A percentile compares a stretch with the other conserved stretches of the same genome.
These are phyloP conservation scores for Lolium multiflorum DNA, from an alignment of 176 grass and related monocot species.

Conservation along the genomic window DNA sequence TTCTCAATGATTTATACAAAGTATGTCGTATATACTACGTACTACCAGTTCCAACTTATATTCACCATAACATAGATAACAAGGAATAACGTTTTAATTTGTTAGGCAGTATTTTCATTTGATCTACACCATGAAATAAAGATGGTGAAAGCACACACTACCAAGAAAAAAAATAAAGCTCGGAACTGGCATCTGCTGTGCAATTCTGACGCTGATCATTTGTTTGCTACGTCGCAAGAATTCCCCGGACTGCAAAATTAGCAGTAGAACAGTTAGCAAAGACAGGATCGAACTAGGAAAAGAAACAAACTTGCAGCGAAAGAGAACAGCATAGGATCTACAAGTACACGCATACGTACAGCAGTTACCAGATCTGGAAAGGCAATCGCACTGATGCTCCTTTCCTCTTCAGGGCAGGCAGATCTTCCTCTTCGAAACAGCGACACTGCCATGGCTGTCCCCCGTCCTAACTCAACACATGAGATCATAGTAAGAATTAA, in stretches of 20 bases:
- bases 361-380: constrained; percentile 53
- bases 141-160: not conserved
- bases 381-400: constrained; percentile 15
- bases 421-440: constrained; percentile 22
- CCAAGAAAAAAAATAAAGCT: not conserved
- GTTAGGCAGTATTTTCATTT: not conserved
- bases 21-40: not conserved
- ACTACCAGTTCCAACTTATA: not conserved
- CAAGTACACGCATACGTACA: constrained; percentile 32
- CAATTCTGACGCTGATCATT: not conserved
- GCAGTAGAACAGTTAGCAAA: not conserved
- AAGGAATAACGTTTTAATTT: not conserved
- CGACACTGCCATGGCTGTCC: constrained; percentile 34
- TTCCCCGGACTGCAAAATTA: not conserved
- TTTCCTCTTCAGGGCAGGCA: constrained; percentile 36
- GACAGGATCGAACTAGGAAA: not conserved
- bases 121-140: not conserved
- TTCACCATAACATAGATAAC: not conserved
- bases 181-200: not conserved
- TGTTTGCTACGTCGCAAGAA: not conserved
- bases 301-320: not conserved
- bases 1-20: not conserved
- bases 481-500: constrained; percentile 40
- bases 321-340: constrained; percentile 11
- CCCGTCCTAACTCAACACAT: constrained; percentile 35